Conservation (phyloP, 805 yeast species). For the Lachancea cidri region DNA sequence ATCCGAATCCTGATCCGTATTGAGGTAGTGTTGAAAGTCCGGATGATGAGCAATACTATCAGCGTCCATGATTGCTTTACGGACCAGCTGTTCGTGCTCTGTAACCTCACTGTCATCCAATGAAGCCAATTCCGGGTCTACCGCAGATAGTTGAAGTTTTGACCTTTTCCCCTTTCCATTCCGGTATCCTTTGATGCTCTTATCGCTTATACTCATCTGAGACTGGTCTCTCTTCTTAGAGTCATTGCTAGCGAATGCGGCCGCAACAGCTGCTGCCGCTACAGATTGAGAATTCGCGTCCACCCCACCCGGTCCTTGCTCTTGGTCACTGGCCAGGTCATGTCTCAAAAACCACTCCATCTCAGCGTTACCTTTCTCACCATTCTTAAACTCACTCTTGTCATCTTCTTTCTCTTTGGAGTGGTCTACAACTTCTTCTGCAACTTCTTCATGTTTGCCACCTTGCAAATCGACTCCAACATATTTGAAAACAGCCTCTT, state of each 20-base stretch:
- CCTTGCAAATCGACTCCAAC: constrained; percentile 59
- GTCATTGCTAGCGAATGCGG: constrained; percentile 26
- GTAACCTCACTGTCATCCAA: constrained; percentile 35
- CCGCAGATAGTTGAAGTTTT: constrained; percentile 33
- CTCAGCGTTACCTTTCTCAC: constrained; percentile 11
- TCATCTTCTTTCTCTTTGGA: constrained; percentile 5
- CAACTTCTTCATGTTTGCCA: constrained; percentile 18
- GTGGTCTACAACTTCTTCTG: constrained; percentile 1
- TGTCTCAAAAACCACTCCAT: constrained; percentile 26
- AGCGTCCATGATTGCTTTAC: constrained; percentile 67
- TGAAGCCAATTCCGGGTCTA: constrained; percentile 55
- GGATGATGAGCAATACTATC: constrained; percentile 50
- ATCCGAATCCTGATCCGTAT: constrained; percentile 26
- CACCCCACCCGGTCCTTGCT: background rate
- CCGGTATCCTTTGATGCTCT: constrained; percentile 14
- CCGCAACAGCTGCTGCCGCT: constrained; percentile 32
- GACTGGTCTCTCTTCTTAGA: background rate
- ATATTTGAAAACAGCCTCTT: constrained; percentile 70
- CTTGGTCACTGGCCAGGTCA: constrained; percentile 10
- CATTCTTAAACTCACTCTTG: constrained; percentile 3
- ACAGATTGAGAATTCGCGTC: constrained; percentile 18
- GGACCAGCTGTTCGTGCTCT: constrained; percentile 61
- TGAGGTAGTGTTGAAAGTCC: constrained; percentile 33
- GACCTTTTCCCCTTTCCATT: constrained; percentile 16
- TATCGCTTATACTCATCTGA: constrained; percentile 10